Evolutionary conservation across 805 yeast species (phyloP).

Genomic region (Lipomyces orientalis): DNA sequence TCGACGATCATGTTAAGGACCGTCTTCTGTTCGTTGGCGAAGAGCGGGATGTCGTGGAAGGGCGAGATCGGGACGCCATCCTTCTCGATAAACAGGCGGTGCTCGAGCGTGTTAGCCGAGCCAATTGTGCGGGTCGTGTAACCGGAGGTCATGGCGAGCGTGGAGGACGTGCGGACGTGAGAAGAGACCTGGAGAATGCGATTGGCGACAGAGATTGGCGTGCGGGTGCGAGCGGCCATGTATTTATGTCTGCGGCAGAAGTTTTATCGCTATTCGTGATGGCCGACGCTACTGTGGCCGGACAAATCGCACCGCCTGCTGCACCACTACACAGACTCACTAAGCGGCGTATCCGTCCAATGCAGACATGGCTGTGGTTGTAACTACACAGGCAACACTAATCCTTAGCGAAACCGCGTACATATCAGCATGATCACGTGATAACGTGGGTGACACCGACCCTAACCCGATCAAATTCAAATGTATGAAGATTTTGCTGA

Average conservation of each 20-base stretch:
- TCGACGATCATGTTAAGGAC: constrained; percentile 91
- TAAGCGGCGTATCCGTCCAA: neutral
- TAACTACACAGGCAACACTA: neutral
- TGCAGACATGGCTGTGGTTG: neutral
- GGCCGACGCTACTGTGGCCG: neutral
- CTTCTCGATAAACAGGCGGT: constrained; percentile 87
- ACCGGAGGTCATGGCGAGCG: constrained; percentile 42
- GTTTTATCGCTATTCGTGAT: neutral
- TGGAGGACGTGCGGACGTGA: constrained; percentile 1
- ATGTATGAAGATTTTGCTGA: neutral
- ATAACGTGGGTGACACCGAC: neutral
- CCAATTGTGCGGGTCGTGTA: constrained; percentile 93
- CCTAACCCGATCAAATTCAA: neutral
- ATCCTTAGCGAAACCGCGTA: too few relatives aligned
- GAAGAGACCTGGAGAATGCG: neutral
- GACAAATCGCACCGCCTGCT: neutral
- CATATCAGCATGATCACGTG: neutral
- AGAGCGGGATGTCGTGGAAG: constrained; percentile 91
- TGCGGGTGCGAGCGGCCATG: constrained; percentile 1
- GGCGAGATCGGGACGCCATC: constrained; percentile 95
- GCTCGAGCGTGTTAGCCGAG: constrained; percentile 93
- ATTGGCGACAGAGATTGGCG: neutral
- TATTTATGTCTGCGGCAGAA: neutral
- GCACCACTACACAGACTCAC: neutral
- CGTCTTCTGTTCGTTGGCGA: constrained; percentile 91